Evolutionary conservation across 1,284 basidiomycete species (phyloP).

Genomic region (Puccinia polysora): DNA sequence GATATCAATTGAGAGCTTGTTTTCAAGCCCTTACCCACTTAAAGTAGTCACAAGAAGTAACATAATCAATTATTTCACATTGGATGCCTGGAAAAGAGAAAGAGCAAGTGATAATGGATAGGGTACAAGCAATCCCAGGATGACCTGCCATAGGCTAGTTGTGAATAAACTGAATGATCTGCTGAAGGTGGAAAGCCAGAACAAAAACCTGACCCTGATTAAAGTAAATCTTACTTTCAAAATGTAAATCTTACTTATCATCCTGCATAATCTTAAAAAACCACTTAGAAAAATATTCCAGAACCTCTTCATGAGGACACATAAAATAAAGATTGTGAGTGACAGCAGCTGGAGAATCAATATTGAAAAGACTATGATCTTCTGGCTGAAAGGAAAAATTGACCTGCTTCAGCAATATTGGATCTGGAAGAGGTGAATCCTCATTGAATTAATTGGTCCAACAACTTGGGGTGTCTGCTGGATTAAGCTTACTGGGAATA

Average conservation of each 20-base stretch:
- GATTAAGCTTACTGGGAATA: not conserved
- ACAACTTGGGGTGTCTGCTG: not conserved
- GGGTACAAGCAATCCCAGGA: not conserved
- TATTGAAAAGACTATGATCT: not conserved
- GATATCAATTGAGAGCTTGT: not conserved
- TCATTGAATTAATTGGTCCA: not conserved
- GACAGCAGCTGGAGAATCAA: not conserved
- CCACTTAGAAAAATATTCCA: not conserved
- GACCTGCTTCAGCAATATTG: too few relatives aligned
- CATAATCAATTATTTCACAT: not conserved
- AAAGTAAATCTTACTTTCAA: not conserved
- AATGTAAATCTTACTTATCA: not conserved
- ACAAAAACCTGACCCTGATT: not conserved
- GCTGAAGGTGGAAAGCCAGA: not conserved
- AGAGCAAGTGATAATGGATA: not conserved
- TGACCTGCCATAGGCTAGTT: not conserved
- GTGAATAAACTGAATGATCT: not conserved
- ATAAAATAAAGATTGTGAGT: not conserved
- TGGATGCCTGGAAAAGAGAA: conserved; percentile 2
- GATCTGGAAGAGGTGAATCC: not conserved
- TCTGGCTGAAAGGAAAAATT: not conserved
- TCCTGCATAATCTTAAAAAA: not conserved
- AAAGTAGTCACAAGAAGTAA: conserved; percentile 6
- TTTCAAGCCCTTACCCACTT: not conserved
- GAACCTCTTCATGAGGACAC: not conserved